Percentiles rank a stretch among this genome's conserved stretches.
Conservation (phyloP, 352 stramenopile species). For the Pythium apleroticum region DNA sequence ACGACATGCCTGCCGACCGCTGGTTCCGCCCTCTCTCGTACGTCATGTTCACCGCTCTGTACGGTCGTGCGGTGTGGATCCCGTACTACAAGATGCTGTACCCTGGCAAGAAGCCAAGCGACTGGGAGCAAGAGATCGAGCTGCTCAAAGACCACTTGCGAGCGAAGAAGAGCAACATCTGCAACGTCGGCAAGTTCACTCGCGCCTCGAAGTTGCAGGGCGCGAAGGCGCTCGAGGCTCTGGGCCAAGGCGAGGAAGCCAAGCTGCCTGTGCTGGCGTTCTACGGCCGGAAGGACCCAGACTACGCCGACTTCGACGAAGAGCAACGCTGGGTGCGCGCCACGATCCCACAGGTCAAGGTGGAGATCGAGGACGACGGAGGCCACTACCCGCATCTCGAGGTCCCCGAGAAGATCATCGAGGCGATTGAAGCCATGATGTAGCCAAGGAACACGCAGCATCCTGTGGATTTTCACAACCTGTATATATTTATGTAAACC, state of each 20-base stretch:
- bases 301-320: not conserved
- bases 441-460: not conserved
- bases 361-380: slow-evolving; percentile 2
- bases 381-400: slow-evolving; percentile 8
- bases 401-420: slow-evolving; percentile 1
- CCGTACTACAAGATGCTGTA: slow-evolving; percentile 1
- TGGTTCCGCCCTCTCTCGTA: not conserved
- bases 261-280: not conserved
- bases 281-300: not conserved
- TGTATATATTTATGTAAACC: not conserved
- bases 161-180: not conserved
- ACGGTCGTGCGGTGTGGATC: not conserved
- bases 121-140: not conserved
- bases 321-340: not conserved
- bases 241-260: not conserved
- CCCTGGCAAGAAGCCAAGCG: not conserved
- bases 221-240: not conserved
- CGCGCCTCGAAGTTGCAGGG: not conserved
- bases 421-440: slow-evolving; percentile 6
- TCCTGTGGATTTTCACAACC: not conserved
- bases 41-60: not conserved
- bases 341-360: not conserved
- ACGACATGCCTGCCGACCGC: not conserved
- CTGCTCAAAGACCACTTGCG: not conserved
- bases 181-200: not conserved